Percentiles rank a stretch among this genome's conserved stretches.
Conservation (phyloP, 371 early-diverging fungal genomes). For the Saksenaea vasiformis region DNA sequence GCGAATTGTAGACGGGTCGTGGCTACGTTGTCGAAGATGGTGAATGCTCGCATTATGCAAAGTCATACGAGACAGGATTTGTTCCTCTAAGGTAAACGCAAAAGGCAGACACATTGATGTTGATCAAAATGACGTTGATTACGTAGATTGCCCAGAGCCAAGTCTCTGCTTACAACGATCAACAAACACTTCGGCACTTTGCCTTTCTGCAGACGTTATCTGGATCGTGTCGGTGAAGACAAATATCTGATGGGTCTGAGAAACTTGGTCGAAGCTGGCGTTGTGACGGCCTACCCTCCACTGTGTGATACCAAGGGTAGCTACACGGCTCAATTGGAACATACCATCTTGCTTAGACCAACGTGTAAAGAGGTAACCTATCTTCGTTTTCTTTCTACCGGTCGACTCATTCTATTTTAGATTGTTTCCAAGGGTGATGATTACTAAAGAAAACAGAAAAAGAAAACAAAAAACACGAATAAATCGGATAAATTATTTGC, state of each 20-base stretch:
- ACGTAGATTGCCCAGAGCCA: slow-evolving; percentile 76
- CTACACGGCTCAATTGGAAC: slow-evolving; percentile 99
- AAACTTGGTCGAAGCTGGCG: slow-evolving; percentile 84
- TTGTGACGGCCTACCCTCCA: slow-evolving; percentile 95
- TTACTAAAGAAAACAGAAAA: slow-evolving; percentile 25
- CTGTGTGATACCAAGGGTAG: slow-evolving; percentile 90
- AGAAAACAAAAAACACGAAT: not conserved
- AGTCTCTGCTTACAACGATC: slow-evolving; percentile 86
- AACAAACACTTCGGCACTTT: slow-evolving; percentile 95
- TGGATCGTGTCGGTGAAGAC: slow-evolving; percentile 91
- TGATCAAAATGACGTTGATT: not conserved
- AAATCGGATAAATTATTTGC: not conserved
- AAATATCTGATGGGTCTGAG: slow-evolving; percentile 87
- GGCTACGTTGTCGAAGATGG: slow-evolving; percentile 93
- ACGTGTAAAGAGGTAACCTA: slow-evolving; percentile 82
- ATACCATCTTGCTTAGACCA: slow-evolving; percentile 92
- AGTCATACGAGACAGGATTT: slow-evolving; percentile 62
- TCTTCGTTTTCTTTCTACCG: not conserved
- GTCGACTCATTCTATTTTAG: slow-evolving; percentile 13
- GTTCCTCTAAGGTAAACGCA: slow-evolving; percentile 65
- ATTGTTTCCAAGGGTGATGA: slow-evolving; percentile 56
- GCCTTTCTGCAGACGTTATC: slow-evolving; percentile 97
- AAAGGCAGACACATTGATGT: not conserved
- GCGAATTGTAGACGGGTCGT: slow-evolving; percentile 78
- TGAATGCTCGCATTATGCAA: slow-evolving; percentile 96